Conservation (phyloP, 2,329 filamentous ascomycete genomes). For the Pochonia chlamydosporia region DNA sequence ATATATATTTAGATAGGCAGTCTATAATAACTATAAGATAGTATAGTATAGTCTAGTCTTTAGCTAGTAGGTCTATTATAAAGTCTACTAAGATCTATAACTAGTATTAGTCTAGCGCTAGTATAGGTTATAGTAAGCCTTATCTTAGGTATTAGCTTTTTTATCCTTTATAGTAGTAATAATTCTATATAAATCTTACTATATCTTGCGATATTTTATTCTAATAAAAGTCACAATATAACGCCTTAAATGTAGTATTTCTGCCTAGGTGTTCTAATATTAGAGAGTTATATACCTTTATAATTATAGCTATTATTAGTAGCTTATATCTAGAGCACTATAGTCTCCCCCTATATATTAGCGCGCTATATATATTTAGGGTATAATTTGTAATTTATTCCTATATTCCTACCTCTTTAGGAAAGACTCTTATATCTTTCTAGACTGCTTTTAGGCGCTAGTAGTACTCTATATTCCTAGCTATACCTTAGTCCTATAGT, state of each 20-base stretch:
- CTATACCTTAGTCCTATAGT: background rate
- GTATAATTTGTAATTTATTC: slow-evolving; percentile 3
- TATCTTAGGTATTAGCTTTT: slow-evolving; percentile 3
- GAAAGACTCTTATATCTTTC: background rate
- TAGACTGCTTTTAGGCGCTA: background rate
- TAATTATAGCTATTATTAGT: slow-evolving; percentile 2
- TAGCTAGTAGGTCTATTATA: slow-evolving; percentile 6
- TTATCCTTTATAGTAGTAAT: background rate
- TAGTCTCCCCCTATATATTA: background rate
- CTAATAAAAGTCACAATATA: background rate
- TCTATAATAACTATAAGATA: slow-evolving; percentile 7
- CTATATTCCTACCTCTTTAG: background rate
- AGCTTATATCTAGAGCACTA: background rate
- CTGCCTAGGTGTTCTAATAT: background rate
- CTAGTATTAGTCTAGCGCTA: background rate
- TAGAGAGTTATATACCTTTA: background rate
- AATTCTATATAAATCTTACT: slow-evolving; percentile 1
- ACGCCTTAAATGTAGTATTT: background rate
- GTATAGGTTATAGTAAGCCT: background rate
- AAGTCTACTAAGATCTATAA: slow-evolving; percentile 9
- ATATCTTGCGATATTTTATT: background rate
- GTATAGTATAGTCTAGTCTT: background rate
- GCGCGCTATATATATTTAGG: slow-evolving; percentile 3
- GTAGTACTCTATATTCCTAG: background rate
- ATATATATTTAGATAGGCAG: no score